These are phyloP conservation scores for Brassica nigra DNA, from an alignment of 345 rosid genomes.

Conservation along the genomic window DNA sequence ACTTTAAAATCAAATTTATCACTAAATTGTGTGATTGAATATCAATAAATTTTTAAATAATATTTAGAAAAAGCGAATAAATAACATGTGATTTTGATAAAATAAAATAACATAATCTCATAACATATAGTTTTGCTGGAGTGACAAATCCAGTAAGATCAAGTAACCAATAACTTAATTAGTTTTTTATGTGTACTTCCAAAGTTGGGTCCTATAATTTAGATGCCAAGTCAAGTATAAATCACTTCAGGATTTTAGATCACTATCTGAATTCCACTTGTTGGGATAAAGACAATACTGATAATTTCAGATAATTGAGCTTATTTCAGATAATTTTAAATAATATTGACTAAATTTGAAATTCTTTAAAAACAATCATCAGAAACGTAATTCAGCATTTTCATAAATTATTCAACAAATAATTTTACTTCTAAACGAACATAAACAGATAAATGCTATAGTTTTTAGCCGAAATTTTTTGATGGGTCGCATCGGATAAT, in stretches of 20 bases:
- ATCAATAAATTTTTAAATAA: not conserved
- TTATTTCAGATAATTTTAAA: not conserved
- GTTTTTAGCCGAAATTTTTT: not conserved
- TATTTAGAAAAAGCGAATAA: not conserved
- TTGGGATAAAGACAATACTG: too few species aligned
- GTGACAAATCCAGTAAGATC: too few species aligned
- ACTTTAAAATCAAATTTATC: too few species aligned
- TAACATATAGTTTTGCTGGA: not conserved
- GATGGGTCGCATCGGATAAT: conserved; percentile 1
- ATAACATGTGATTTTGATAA: not conserved
- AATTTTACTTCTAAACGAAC: not conserved
- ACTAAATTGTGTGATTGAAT: not conserved
- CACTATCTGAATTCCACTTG: too few species aligned
- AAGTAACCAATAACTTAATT: too few species aligned
- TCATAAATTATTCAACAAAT: not conserved
- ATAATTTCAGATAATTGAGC: too few species aligned
- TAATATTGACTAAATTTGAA: not conserved
- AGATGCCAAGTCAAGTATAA: too few species aligned
- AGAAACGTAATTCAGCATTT: not conserved
- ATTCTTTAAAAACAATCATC: not conserved
- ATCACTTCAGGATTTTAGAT: too few species aligned
- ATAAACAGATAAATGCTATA: not conserved
- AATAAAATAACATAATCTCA: too few species aligned
- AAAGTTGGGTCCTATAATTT: too few species aligned
- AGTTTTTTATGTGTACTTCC: too few species aligned